phyloP scores from a whole-genome alignment of 257 asterid genomes.

The Gentiana dahurica region DNA sequence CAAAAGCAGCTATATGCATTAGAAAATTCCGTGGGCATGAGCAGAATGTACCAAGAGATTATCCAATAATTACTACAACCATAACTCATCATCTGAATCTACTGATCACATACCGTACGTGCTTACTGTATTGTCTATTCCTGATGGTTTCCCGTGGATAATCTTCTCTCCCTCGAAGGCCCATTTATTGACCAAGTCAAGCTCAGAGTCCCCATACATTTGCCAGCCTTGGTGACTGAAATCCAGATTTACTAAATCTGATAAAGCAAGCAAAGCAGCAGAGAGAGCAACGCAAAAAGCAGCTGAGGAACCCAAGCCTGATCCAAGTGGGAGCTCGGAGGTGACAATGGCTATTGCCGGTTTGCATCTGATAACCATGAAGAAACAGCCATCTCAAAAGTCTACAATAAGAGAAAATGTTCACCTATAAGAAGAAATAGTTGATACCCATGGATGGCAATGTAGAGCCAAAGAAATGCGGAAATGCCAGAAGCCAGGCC shows the following conservation, averaged over 20 bases:
- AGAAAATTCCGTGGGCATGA: too few relatives aligned
- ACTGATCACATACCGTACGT: conserved; percentile 65
- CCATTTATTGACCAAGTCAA: conserved; percentile 88
- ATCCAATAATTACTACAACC: neutral
- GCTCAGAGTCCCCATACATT: conserved; percentile 52
- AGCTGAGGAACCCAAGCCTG: conserved; percentile 99
- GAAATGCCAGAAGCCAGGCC: conserved; percentile 78
- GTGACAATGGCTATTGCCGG: conserved; percentile 73
- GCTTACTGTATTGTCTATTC: conserved; percentile 96
- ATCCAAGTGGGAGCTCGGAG: conserved; percentile 92
- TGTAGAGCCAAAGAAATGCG: conserved; percentile 85
- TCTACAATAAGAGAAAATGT: neutral
- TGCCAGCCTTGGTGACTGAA: conserved; percentile 92
- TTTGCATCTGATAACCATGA: conserved; percentile 44
- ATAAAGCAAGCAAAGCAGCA: conserved; percentile 72
- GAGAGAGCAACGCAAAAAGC: conserved; percentile 84
- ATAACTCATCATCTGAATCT: neutral
- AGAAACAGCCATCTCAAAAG: neutral
- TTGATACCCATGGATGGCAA: conserved; percentile 71
- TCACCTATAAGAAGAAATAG: conserved; percentile 3
- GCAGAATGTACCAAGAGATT: too few relatives aligned
- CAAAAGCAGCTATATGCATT: too few relatives aligned
- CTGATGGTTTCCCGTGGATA: conserved; percentile 97
- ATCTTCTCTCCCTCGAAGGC: conserved; percentile 96
- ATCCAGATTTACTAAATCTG: conserved; percentile 55